Evolutionary conservation across 495 filamentous ascomycete species (phyloP).

Genomic region (Aspergillus diversus): DNA sequence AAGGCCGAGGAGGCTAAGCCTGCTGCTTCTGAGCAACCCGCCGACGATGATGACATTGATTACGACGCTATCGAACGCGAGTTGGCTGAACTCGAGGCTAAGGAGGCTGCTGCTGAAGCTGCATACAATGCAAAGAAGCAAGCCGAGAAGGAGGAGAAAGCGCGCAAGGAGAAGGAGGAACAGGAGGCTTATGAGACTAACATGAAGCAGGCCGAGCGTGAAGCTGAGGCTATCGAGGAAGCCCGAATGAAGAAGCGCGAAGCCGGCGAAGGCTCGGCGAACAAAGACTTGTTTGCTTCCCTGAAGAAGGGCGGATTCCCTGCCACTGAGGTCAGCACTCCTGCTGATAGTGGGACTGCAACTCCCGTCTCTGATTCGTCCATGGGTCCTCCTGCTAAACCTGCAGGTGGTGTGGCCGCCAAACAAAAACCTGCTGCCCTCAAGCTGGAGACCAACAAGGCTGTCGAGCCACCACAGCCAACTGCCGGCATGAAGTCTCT

Average conservation of each 20-base stretch:
- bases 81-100: constrained; percentile 58
- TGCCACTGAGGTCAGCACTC: constrained; percentile 52
- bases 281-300: constrained; percentile 55
- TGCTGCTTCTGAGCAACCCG: constrained; percentile 41
- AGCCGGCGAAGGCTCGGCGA: constrained; percentile 39
- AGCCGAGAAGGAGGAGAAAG: constrained; percentile 63
- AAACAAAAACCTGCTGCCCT: constrained; percentile 78
- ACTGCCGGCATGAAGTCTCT: constrained; percentile 91
- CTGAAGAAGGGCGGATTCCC: constrained; percentile 57
- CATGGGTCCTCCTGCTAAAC: constrained; percentile 59
- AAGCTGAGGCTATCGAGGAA: constrained; percentile 60
- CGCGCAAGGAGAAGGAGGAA: constrained; percentile 61
- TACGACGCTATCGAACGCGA: constrained; percentile 56
- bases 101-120: constrained; percentile 62
- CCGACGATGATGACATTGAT: constrained; percentile 58
- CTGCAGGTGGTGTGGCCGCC: constrained; percentile 44
- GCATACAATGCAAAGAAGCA: constrained; percentile 64
- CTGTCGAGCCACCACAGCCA: constrained; percentile 85
- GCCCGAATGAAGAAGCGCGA: constrained; percentile 53
- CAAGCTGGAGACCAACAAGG: constrained; percentile 80
- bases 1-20: constrained; percentile 43
- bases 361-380: constrained; percentile 60
- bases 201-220: constrained; percentile 59
- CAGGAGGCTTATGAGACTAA: constrained; percentile 52
- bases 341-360: constrained; percentile 58